Base-by-base conservation (phyloP, 164 flowering plant genomes). In the Kingdonia uniflora region DNA sequence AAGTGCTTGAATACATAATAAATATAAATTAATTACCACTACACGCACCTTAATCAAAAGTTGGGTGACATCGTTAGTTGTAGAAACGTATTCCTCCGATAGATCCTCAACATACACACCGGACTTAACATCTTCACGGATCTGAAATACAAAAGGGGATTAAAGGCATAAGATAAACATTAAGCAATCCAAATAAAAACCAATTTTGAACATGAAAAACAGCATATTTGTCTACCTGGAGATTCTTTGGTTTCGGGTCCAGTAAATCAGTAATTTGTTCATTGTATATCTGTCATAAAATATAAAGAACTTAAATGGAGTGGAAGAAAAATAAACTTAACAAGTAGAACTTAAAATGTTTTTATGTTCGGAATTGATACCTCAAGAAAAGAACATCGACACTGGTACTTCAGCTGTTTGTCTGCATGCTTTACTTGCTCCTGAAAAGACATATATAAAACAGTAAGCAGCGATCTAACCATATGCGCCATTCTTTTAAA, bases 301-400 rank as follows among this genome's bases (percentile, higher is more conserved):
- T 43, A 63, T 43, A 15, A 16, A 11, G 0, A 41, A 45, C 19
- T 37, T 46, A 29, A 29, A 29, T 44, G 19, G 33, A 29, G 43
- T 19, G 25, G 20, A 12, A 41, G 17, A 41, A 41, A 16, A 33
- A 23, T 8, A 0, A 37, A 41, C 5, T 19, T 46, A 22, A 19
- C 19, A 20, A 11, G 38, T 1, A 25, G 14, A 5, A 15, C 23
- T 47, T 29, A 59, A 38, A 13, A 22, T 6, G 13, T 33, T 17
- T 5, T 33, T 5, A 20, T 43, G 19, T 45, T n/a, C n/a, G n/a
- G n/a, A n/a, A n/a, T n/a, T 23, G 33, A 7, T 52, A 92, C 98
- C 98, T 94, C 99, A 44, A 94, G 87, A 69, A 94, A 86, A 35
- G 99, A 92, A 59, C 99, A 92, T 6, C 87, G 87, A 42, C 96